Base-by-base conservation (phyloP, 148 eudicot species). In the Rhododendron mucronatum region DNA sequence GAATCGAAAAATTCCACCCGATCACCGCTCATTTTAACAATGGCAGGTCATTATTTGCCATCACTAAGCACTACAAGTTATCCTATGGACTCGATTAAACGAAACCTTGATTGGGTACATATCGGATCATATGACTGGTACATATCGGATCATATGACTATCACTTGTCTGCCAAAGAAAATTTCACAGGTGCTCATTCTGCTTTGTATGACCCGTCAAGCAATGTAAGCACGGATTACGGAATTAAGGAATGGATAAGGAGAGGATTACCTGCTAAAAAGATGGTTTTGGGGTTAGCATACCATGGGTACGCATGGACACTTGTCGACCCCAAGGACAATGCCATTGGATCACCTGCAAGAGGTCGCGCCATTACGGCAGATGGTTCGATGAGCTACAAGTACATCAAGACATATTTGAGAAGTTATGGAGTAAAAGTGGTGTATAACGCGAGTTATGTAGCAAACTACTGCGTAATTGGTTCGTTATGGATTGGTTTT, bases 271-370 rank as follows among this genome's bases (percentile, higher is more conserved):
- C 69, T 6, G 69, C 69, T 23, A 7, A 63, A 63, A 7, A 63
- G 28, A 63, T 63, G 28, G 28, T 63, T 23, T 8, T n/a, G n/a
- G 51, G 6, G 39, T 55, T 53, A 77, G 84, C 44, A 67, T 80
- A 18, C 41, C 78, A 85, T 26, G 87, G 87, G 3, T 85, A 80
- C 44, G 83, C 84, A 0, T 85, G 87, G 87, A 86, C 21, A 13
- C 63, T 86, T 2, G 51, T 44, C 45, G 15, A 86, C 13, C 67
- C 84, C 2, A n/a, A 10, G 1, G n/a, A 81, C 51, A 73, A 37
- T 12, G 79, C 8, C 15, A 80, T 80, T 23, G 80, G 84, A 12
- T 78, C 84, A 20, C 67, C 84, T 0, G 84, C 84, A 0, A 45
- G 14, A 8, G 87, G 87, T 21, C 84, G 83, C 1, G 83, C 87